Evolutionary conservation across 768 basidiomycete species (phyloP).

Genomic region (Paxillus ammoniavirescens): DNA sequence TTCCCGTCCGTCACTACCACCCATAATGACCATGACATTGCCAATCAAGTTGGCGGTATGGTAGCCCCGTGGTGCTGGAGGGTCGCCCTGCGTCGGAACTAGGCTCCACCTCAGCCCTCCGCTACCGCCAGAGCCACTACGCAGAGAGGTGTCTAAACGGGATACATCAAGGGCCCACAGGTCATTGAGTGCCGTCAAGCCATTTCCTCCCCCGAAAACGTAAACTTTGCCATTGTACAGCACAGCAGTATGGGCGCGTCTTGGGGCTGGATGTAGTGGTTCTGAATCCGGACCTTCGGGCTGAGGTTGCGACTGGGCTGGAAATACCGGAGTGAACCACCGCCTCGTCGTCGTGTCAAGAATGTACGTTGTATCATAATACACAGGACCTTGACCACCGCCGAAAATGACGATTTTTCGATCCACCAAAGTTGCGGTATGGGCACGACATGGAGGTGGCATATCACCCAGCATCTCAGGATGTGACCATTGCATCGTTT

Average conservation of each 20-base stretch:
- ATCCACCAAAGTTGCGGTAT: constrained; percentile 83
- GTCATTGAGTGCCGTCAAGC: constrained; percentile 85
- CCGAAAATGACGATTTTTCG: constrained; percentile 81
- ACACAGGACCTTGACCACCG: constrained; percentile 79
- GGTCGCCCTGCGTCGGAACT: constrained; percentile 52
- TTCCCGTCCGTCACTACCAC: constrained; percentile 88
- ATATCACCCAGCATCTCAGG: constrained; percentile 74
- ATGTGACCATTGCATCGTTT: constrained; percentile 88
- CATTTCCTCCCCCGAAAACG: constrained; percentile 94
- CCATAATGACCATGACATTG: constrained; percentile 83
- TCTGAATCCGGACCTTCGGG: constrained; percentile 1
- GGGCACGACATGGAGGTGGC: constrained; percentile 83
- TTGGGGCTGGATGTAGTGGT: constrained; percentile 51
- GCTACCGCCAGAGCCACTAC: constrained; percentile 4
- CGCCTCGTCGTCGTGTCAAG: constrained; percentile 74
- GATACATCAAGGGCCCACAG: constrained; percentile 82
- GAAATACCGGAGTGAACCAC: constrained; percentile 54
- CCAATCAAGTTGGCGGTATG: constrained; percentile 88
- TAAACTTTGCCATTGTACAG: constrained; percentile 70
- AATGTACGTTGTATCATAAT: constrained; percentile 81
- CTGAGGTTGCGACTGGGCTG: constrained; percentile 7
- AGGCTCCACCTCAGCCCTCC: constrained; percentile 55
- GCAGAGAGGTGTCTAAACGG: constrained; percentile 31
- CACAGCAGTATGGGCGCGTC: constrained; percentile 88
- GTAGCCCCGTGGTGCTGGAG: constrained; percentile 74